Base-by-base conservation (phyloP, 108 stramenopile genomes). In the Aurantiochytrium sp. region DNA sequence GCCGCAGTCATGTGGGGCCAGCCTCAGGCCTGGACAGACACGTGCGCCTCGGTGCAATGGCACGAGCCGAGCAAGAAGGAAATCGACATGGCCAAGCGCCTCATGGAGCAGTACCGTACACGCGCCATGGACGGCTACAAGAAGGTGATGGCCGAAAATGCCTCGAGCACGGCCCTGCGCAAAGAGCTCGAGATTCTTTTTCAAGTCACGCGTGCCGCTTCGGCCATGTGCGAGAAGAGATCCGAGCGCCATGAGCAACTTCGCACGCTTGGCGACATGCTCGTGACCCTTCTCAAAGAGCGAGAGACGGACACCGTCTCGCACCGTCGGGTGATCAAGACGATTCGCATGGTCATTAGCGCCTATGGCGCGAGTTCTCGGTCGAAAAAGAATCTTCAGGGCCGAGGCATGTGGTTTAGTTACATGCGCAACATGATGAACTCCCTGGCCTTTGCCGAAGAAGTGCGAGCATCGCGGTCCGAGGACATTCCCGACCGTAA, bases 341-440 rank as follows among this genome's bases (percentile, higher is more conserved):
- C 51, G 14, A 83, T 83, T 35, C 76, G 76, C 49, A 53, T 53
- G 45, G 49, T 83, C 10, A n/a, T 83, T 12, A 28, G 43, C 49
- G 19, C 49, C 18, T 83, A 25, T 35, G 76, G 76, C 28, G 45
- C 76, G 51, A 83, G 51, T 45, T 53, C 76, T 6, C 19, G 51
- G 49, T 53, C 49, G n/a, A 12, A 47, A 6, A 47, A 83, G 23
- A 83, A 83, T 14, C 51, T 83, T 18, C 45, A 83, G 10, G 76
- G 76, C 49, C 76, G 76, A 14, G 28, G 28, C 19, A 43, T 83
- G 19, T 83, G 76, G 76, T 83, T 83, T 23, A 18, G 49, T 16
- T 83, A 53, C 76, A 83, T 83, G 76, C 76, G 76, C n/a, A 28
- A 83, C 49, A 53, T 45, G 76, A 83, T 83, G 76, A 53, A 47